Percentiles rank a stretch among this genome's conserved stretches.
Conservation (phyloP, 2,329 filamentous ascomycete genomes). For the Hypoxylon sp. region DNA sequence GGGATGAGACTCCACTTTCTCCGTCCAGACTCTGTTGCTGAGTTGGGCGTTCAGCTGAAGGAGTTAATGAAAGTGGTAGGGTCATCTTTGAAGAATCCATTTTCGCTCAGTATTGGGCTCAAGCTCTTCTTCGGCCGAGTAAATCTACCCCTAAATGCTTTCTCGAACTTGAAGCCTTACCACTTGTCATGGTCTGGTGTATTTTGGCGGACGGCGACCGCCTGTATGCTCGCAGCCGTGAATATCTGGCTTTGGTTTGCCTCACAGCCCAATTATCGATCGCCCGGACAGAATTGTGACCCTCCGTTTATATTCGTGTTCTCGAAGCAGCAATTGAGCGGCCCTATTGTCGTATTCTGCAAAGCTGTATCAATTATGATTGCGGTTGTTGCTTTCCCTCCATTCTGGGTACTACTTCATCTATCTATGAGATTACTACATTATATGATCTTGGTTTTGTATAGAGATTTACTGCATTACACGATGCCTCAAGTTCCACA, state of each 20-base stretch:
- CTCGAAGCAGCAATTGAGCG: slow-evolving; percentile 24
- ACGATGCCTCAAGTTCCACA: slow-evolving; percentile 1
- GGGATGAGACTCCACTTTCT: slow-evolving; percentile 28
- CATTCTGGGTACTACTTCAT: slow-evolving; percentile 15
- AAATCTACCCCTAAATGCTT: slow-evolving; percentile 7
- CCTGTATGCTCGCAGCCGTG: slow-evolving; percentile 10
- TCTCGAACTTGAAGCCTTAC: slow-evolving; percentile 21
- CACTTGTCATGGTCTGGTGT: slow-evolving; percentile 26
- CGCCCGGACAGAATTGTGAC: slow-evolving; percentile 16
- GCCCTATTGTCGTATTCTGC: slow-evolving; percentile 21
- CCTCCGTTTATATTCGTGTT: slow-evolving; percentile 31
- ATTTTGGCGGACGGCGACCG: slow-evolving; percentile 18
- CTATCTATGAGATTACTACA: not conserved
- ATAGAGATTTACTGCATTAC: slow-evolving; percentile 17
- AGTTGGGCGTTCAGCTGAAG: slow-evolving; percentile 1
- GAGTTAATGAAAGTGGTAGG: not conserved
- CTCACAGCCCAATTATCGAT: slow-evolving; percentile 21
- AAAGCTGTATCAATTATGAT: slow-evolving; percentile 24
- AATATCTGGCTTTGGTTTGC: slow-evolving; percentile 33
- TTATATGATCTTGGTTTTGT: slow-evolving; percentile 7
- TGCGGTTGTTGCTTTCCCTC: slow-evolving; percentile 9
- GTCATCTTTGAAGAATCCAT: slow-evolving; percentile 1
- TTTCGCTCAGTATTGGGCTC: not conserved
- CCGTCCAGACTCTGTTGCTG: slow-evolving; percentile 16
- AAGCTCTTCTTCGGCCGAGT: not conserved